Evolutionary conservation across 2,329 filamentous ascomycete genomes (phyloP).

Genomic region (Aspergillus tamarii): DNA sequence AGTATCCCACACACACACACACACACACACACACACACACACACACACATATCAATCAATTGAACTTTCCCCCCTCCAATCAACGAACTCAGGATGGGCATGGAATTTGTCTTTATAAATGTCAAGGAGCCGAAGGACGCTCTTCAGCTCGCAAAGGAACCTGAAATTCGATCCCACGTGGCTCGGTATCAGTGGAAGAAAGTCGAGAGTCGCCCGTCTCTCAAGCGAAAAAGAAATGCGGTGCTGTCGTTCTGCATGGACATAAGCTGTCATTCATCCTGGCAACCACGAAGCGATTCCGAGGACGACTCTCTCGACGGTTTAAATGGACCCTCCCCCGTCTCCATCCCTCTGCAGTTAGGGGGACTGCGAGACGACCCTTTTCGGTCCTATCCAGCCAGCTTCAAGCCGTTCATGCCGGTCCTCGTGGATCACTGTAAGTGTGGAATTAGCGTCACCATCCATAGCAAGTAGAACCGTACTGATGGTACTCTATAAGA

Average conservation of each 20-base stretch:
- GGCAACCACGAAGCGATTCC: not conserved
- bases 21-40: not conserved
- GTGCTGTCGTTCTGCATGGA: not conserved
- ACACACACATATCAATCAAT: not conserved
- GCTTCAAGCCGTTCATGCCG: conserved; percentile 40
- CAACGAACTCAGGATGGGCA: conserved; percentile 4
- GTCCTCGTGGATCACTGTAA: conserved; percentile 38
- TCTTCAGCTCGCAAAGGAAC: conserved; percentile 28
- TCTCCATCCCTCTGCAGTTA: conserved; percentile 19
- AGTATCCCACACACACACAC: not conserved
- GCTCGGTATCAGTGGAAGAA: conserved; percentile 30
- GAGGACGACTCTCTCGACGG: not conserved
- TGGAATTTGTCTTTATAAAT: conserved; percentile 32
- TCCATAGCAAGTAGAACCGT: not conserved
- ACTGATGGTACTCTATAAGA: conserved; percentile 27
- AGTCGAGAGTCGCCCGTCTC: conserved; percentile 2
- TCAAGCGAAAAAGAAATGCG: conserved; percentile 7
- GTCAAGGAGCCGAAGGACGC: conserved; percentile 28
- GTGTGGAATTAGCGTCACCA: conserved; percentile 10
- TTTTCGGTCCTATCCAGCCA: conserved; percentile 41
- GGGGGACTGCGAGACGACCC: conserved; percentile 33
- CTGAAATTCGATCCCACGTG: conserved; percentile 30
- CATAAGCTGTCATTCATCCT: not conserved
- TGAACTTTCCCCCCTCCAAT: not conserved
- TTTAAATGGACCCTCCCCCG: not conserved